Base-by-base conservation (phyloP, 2,329 filamentous ascomycete genomes). In the Claviceps monticola region DNA sequence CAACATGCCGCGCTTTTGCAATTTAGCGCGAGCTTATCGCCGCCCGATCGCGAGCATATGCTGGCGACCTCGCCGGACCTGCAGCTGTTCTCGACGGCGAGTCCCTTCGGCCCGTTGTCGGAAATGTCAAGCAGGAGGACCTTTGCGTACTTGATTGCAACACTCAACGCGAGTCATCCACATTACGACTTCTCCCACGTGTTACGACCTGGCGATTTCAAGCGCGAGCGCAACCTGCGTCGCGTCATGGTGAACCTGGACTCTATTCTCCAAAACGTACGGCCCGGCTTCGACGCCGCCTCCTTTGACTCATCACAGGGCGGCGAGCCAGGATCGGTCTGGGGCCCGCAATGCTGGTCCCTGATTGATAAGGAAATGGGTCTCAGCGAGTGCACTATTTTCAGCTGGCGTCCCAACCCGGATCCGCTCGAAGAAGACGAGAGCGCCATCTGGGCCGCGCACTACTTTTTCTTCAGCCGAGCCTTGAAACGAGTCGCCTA, bases 391-490 rank as follows among this genome's bases (percentile, higher is more conserved):
- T 98, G 93, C 70, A 84, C 83, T 52, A 82, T 91, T 56, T 97
- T 95, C 67, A 86, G 84, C 52, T 98, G 95, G 70, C 80, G 85
- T 49, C 93, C 93, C 0, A 84, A 88, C 42, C 87, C 90, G 55
- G 90, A 95, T 62, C 88, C 89, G 0, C 95, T 94, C 61, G 85
- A 90, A 60, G 89, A 89, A 56, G 90, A 95, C 55, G 89, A 96
- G 62, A 87, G 88, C 55, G 85, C 90, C 9, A 90, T 98, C 56
- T 98, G 91, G 91, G 89, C 87, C 48, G 76, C 90, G 56, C 90
- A 97, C 66, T 96, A 95, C 68, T 95, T 98, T 73, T 95, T 97
- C 68, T 97, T 96, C 77, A 96, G 95, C 74, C 91, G 91, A 62
- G 75, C 83, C 26, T 78, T 84, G 63, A 97, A 97, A 72, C 82